Evolutionary conservation across 345 rosid genomes (phyloP).

Genomic region (Acer yangbiense): DNA sequence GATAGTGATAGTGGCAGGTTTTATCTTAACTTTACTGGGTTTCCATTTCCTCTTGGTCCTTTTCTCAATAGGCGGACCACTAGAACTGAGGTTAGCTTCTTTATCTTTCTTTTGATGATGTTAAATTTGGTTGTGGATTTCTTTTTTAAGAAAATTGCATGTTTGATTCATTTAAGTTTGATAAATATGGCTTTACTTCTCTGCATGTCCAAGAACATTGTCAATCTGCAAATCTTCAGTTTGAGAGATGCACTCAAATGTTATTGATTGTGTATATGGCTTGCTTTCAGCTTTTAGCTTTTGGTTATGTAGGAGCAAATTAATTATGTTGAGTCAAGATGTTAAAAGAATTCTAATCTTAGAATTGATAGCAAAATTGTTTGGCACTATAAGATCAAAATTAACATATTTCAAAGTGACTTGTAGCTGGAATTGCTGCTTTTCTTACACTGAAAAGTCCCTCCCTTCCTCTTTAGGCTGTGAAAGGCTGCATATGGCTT

Average conservation of each 20-base stretch:
- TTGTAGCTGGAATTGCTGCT: neutral
- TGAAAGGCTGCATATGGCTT: constrained; percentile 88
- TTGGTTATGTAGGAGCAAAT: too few relatives aligned
- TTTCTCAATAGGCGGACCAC: constrained; percentile 85
- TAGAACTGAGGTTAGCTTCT: constrained; percentile 70
- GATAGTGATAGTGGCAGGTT: constrained; percentile 50
- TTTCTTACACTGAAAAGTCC: neutral
- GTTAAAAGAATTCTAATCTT: neutral
- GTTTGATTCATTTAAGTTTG: neutral
- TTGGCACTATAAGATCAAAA: neutral
- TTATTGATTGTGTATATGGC: too few relatives aligned
- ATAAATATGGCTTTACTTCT: neutral
- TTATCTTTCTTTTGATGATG: neutral
- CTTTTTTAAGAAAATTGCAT: neutral
- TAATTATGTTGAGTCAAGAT: neutral
- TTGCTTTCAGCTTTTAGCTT: too few relatives aligned
- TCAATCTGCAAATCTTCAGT: neutral
- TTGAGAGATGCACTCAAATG: too few relatives aligned
- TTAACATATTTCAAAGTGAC: neutral
- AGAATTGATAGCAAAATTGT: neutral
- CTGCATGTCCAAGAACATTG: neutral
- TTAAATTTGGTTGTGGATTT: neutral
- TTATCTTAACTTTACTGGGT: constrained; percentile 86
- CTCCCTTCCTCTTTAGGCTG: constrained; percentile 48
- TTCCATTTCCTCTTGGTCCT: constrained; percentile 98